phyloP scores from a whole-genome alignment of 805 yeast species.

The Wickerhamomyces kurtzmanii region DNA sequence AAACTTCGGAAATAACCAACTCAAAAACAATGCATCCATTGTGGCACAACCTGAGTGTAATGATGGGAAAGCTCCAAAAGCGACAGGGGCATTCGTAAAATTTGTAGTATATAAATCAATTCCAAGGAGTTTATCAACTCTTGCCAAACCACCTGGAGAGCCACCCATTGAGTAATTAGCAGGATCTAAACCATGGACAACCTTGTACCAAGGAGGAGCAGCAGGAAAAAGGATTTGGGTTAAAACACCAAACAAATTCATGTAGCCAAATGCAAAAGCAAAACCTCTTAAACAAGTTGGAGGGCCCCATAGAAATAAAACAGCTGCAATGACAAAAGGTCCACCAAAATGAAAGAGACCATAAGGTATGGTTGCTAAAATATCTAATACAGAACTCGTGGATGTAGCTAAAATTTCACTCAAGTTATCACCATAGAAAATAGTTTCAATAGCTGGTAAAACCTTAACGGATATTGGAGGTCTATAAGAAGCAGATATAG shows the following conservation, averaged over 20 bases:
- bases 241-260: slow-evolving; percentile 81
- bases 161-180: slow-evolving; percentile 90
- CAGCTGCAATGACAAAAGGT: slow-evolving; percentile 76
- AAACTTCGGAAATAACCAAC: slow-evolving; percentile 69
- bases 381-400: slow-evolving; percentile 55
- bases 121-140: slow-evolving; percentile 76
- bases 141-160: slow-evolving; percentile 88
- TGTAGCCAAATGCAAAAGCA: slow-evolving; percentile 91
- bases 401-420: slow-evolving; percentile 74
- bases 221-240: slow-evolving; percentile 81
- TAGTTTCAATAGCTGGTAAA: slow-evolving; percentile 86
- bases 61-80: slow-evolving; percentile 86
- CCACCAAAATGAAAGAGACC: slow-evolving; percentile 86
- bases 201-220: slow-evolving; percentile 97
- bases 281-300: slow-evolving; percentile 77
- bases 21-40: slow-evolving; percentile 82
- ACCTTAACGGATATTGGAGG: slow-evolving; percentile 87
- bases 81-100: slow-evolving; percentile 80
- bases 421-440: slow-evolving; percentile 84
- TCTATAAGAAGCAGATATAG: slow-evolving; percentile 63
- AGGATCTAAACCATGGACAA: slow-evolving; percentile 73
- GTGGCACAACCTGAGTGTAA: slow-evolving; percentile 92
- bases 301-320: slow-evolving; percentile 82
- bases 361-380: slow-evolving; percentile 93
- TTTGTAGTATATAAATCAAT: slow-evolving; percentile 75